phyloP scores from a whole-genome alignment of 1,284 basidiomycete species.

The Pterulicium gracile region DNA sequence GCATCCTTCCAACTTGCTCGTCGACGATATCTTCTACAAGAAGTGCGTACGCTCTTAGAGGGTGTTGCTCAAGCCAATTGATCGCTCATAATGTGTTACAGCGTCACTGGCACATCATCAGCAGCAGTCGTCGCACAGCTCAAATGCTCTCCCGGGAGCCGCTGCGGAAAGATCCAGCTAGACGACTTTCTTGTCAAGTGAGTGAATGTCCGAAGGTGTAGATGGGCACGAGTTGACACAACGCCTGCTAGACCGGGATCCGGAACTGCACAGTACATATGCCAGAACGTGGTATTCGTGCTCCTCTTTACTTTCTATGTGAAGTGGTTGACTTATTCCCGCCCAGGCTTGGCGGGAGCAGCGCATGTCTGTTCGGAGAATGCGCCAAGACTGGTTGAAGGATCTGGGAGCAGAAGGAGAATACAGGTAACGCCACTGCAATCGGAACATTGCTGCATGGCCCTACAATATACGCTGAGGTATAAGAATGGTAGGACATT shows the following conservation, averaged over 20 bases:
- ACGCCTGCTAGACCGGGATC: constrained; percentile 18
- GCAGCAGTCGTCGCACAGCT: constrained; percentile 42
- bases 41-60: constrained; percentile 21
- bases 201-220: constrained; percentile 12
- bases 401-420: too few species aligned
- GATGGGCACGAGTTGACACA: constrained; percentile 2
- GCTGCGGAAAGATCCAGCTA: constrained; percentile 40
- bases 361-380: background rate
- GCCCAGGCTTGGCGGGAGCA: background rate
- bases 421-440: too few species aligned
- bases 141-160: constrained; percentile 41
- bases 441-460: too few species aligned
- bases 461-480: too few species aligned
- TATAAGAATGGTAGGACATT: too few species aligned
- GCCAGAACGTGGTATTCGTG: constrained; percentile 27
- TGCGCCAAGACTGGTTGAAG: background rate
- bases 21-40: constrained; percentile 39
- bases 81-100: constrained; percentile 15
- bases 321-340: background rate
- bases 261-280: constrained; percentile 28
- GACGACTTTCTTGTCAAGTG: constrained; percentile 32
- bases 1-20: constrained; percentile 42
- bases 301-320: background rate
- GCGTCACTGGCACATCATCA: constrained; percentile 47
- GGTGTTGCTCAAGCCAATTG: background rate